These are phyloP conservation scores for Leccinum obscurum DNA, from an alignment of 768 basidiomycete species.

Conservation along the genomic window DNA sequence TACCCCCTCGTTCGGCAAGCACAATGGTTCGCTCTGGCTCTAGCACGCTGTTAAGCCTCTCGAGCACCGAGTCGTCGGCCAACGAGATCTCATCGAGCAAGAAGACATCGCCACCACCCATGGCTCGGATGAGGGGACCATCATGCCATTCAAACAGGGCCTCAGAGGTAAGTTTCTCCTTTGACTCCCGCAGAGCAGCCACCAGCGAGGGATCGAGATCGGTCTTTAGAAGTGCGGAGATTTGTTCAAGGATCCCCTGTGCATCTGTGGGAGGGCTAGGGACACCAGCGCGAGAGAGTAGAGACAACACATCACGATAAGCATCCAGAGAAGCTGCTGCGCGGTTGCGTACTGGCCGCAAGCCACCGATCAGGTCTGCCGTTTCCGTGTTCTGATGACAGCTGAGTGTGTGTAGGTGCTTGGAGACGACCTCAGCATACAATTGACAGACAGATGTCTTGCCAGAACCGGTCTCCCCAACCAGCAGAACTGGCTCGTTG, in stretches of 20 bases:
- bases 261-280: constrained; percentile 22
- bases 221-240: constrained; percentile 21
- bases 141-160: constrained; percentile 97
- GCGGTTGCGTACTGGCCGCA: constrained; percentile 85
- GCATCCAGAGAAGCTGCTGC: constrained; percentile 52
- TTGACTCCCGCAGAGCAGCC: constrained; percentile 41
- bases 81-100: constrained; percentile 96
- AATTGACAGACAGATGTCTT: constrained; percentile 97
- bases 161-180: constrained; percentile 50
- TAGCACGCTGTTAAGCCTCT: constrained; percentile 95
- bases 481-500: constrained; percentile 92
- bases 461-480: constrained; percentile 96
- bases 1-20: constrained; percentile 89
- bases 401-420: constrained; percentile 72
- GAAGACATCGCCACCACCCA: constrained; percentile 82
- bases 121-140: constrained; percentile 92
- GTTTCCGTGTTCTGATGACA: constrained; percentile 99
- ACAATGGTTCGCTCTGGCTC: constrained; percentile 87
- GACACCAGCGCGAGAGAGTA: constrained; percentile 46
- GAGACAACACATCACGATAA: constrained; percentile 40
- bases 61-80: constrained; percentile 97
- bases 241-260: constrained; percentile 29
- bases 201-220: constrained; percentile 34
- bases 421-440: constrained; percentile 65
- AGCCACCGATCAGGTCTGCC: constrained; percentile 91